Conservation (phyloP, 202 grass and related monocot genomes). For the Carex arenaria region DNA sequence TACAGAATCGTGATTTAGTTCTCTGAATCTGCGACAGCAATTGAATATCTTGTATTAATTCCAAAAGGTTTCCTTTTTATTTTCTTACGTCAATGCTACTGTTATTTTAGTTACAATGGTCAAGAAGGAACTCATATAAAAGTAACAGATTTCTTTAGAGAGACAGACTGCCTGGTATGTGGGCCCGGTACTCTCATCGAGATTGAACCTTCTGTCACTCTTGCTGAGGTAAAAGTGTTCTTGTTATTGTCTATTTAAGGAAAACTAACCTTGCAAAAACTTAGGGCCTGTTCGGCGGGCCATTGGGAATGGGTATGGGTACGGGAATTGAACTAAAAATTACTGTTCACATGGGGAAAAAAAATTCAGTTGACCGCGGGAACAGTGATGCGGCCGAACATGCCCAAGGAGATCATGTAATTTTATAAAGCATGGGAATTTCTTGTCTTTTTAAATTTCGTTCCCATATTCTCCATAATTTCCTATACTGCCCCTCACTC, state of each 20-base stretch:
- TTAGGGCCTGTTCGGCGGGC: too few relatives aligned
- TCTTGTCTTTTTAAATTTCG: not conserved
- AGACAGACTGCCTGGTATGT: slow-evolving; percentile 87
- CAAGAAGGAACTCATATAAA: slow-evolving; percentile 86
- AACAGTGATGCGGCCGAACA: too few relatives aligned
- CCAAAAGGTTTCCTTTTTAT: not conserved
- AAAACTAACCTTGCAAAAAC: not conserved
- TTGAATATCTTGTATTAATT: slow-evolving; percentile 8
- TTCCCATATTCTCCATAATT: not conserved
- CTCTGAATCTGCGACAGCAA: not conserved
- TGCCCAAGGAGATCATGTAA: not conserved
- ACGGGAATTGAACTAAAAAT: too few relatives aligned
- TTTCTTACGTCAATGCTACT: not conserved
- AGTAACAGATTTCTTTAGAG: slow-evolving; percentile 89
- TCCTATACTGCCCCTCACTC: not conserved
- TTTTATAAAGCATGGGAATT: not conserved
- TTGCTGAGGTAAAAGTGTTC: slow-evolving; percentile 49
- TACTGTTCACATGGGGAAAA: too few relatives aligned
- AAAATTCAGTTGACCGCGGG: too few relatives aligned
- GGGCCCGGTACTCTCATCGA: slow-evolving; percentile 81
- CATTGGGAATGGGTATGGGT: too few relatives aligned
- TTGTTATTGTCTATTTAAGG: not conserved
- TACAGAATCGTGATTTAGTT: not conserved
- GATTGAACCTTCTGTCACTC: slow-evolving; percentile 53
- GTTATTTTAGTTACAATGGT: slow-evolving; percentile 70